Evolutionary conservation across 345 rosid species (phyloP).

Genomic region (Eucalyptus lansdowneana): DNA sequence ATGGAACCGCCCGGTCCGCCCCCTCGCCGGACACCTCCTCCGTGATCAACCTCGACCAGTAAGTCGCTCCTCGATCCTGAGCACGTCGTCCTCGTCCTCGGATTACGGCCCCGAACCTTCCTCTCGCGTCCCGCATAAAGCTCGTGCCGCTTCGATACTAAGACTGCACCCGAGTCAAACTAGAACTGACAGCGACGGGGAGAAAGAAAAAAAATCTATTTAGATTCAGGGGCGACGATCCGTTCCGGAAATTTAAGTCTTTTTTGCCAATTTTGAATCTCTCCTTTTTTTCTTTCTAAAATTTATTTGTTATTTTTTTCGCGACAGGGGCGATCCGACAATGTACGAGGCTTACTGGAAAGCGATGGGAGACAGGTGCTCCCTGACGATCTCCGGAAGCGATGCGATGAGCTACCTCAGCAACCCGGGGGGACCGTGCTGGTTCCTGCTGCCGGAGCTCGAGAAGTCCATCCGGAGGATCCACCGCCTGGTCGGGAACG

Average conservation of each 20-base stretch:
- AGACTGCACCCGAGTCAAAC: background rate
- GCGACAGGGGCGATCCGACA: constrained; percentile 83
- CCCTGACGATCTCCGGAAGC: constrained; percentile 42
- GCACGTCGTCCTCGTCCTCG: background rate
- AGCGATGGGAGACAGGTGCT: constrained; percentile 45
- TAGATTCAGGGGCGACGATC: background rate
- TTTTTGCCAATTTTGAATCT: background rate
- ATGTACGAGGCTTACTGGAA: constrained; percentile 68
- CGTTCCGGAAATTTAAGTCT: background rate
- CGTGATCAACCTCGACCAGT: constrained; percentile 33
- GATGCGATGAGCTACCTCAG: constrained; percentile 87
- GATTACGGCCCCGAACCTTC: background rate
- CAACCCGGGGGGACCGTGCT: constrained; percentile 37
- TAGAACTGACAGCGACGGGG: background rate
- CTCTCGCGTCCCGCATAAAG: background rate
- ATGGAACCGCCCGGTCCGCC: background rate
- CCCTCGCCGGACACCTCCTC: background rate
- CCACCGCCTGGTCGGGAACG: constrained; percentile 58
- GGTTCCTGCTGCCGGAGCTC: constrained; percentile 68
- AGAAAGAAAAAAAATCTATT: background rate
- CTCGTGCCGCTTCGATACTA: background rate
- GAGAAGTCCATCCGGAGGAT: constrained; percentile 46
- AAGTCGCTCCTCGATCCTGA: background rate
- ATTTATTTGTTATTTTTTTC: too few species aligned
- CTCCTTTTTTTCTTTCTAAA: too few species aligned